These are phyloP conservation scores for Ganoderma boninense DNA, from an alignment of 1,284 basidiomycete species.

Conservation along the genomic window DNA sequence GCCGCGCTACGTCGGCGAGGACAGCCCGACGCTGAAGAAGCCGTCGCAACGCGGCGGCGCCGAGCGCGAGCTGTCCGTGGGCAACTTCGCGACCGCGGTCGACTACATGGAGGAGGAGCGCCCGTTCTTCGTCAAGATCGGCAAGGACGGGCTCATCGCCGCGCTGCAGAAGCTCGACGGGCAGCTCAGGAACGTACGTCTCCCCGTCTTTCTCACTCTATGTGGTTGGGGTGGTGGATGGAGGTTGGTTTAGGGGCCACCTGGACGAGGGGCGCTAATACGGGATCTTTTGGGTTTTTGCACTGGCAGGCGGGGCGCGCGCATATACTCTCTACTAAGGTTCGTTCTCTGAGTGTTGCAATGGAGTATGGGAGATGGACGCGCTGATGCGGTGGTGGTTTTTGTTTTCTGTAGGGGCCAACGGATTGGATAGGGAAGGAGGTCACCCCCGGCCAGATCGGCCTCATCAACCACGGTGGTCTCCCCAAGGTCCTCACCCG, in stretches of 20 bases:
- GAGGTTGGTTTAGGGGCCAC: no score
- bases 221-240: neutral
- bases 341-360: slow-evolving; percentile 8
- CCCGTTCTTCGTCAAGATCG: slow-evolving; percentile 75
- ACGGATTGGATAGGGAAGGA: slow-evolving; percentile 76
- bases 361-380: neutral
- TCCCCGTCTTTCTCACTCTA: no score
- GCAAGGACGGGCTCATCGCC: slow-evolving; percentile 65
- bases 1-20: slow-evolving; percentile 16
- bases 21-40: slow-evolving; percentile 19
- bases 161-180: slow-evolving; percentile 72
- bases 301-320: slow-evolving; percentile 56
- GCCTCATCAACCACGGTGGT: slow-evolving; percentile 81
- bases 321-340: slow-evolving; percentile 53
- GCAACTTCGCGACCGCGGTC: slow-evolving; percentile 31
- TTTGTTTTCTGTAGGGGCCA: slow-evolving; percentile 48
- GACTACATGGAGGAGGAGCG: slow-evolving; percentile 54
- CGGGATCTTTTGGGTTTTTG: neutral
- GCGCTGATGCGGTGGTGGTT: neutral
- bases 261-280: neutral
- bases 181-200: slow-evolving; percentile 61
- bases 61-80: neutral
- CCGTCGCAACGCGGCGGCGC: neutral
- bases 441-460: slow-evolving; percentile 70
- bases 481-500: slow-evolving; percentile 74